A percentile compares a stretch with the other conserved stretches of the same genome.
phyloP scores from a whole-genome alignment of 352 stramenopile genomes.

The Phytophthora cryptogea region DNA sequence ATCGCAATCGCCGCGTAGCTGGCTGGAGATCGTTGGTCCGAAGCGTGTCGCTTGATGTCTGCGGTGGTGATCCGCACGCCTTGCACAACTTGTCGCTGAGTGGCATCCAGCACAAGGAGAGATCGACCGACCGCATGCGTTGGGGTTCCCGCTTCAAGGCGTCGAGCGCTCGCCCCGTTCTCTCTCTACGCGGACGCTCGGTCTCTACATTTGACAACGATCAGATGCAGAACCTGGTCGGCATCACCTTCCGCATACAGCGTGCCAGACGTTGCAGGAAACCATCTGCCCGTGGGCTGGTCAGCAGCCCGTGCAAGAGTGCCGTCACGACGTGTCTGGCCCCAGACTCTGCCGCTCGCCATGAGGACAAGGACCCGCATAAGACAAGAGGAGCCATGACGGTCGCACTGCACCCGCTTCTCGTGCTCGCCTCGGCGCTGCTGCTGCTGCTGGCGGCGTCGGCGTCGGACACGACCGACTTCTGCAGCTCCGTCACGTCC shows the following conservation, averaged over 20 bases:
- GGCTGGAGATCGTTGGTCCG: no score
- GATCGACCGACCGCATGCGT: neutral
- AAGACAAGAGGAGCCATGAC: slow-evolving; percentile 37
- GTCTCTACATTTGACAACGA: slow-evolving; percentile 15
- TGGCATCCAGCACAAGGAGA: slow-evolving; percentile 15
- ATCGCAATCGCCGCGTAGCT: no score
- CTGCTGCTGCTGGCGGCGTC: slow-evolving; percentile 1
- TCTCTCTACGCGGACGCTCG: slow-evolving; percentile 3
- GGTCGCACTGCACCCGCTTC: slow-evolving; percentile 13
- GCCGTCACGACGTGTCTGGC: slow-evolving; percentile 25
- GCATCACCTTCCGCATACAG: neutral
- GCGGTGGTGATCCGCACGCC: no score
- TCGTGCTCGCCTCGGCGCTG: neutral
- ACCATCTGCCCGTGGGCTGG: slow-evolving; percentile 7
- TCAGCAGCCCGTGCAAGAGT: slow-evolving; percentile 23
- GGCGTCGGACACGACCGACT: slow-evolving; percentile 35
- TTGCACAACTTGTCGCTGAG: slow-evolving; percentile 4
- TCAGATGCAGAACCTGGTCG: slow-evolving; percentile 8
- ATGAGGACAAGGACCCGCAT: slow-evolving; percentile 9
- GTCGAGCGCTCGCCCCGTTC: no score
- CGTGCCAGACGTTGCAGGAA: neutral
- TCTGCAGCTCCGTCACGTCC: slow-evolving; percentile 43
- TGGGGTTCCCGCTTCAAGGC: neutral
- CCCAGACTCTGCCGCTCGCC: slow-evolving; percentile 23
- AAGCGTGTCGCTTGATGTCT: no score